Conservation (phyloP, 202 grass and related monocot genomes). For the Setaria viridis region DNA sequence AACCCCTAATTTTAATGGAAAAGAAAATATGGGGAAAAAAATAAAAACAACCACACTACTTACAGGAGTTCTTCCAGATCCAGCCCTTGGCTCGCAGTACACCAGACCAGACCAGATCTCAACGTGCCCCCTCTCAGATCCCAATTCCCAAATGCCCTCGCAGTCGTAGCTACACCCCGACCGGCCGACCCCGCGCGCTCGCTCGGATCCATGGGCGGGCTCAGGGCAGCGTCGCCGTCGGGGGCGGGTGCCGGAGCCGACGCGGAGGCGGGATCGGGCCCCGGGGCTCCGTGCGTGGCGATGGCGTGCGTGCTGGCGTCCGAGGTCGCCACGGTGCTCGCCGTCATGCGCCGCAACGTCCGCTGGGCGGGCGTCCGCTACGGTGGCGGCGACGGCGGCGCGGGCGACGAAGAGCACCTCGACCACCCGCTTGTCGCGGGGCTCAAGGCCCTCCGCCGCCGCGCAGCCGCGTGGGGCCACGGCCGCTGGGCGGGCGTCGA, state of each 20-base stretch:
- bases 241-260: constrained; percentile 4
- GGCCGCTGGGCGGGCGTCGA: constrained; percentile 51
- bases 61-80: constrained; percentile 42
- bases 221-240: constrained; percentile 54
- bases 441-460: constrained; percentile 80
- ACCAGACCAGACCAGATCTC: constrained; percentile 47
- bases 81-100: constrained; percentile 22
- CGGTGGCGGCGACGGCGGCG: constrained; percentile 58
- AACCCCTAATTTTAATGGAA: neutral
- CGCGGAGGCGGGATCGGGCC: constrained; percentile 22
- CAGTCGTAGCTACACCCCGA: constrained; percentile 48
- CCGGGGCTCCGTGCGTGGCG: constrained; percentile 48
- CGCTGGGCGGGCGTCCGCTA: constrained; percentile 80
- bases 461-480: constrained; percentile 64
- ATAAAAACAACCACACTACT: neutral
- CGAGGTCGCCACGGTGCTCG: constrained; percentile 82
- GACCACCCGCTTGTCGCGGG: constrained; percentile 81
- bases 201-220: constrained; percentile 48
- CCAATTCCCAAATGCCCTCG: constrained; percentile 48
- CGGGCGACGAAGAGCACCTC: constrained; percentile 70
- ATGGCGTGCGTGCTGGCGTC: constrained; percentile 83
- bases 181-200: constrained; percentile 1
- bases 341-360: constrained; percentile 93
- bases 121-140: constrained; percentile 49
- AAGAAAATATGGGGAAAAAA: neutral